phyloP scores from a whole-genome alignment of 192 early-diverging fungal genomes.

The Coemansia sp. region DNA sequence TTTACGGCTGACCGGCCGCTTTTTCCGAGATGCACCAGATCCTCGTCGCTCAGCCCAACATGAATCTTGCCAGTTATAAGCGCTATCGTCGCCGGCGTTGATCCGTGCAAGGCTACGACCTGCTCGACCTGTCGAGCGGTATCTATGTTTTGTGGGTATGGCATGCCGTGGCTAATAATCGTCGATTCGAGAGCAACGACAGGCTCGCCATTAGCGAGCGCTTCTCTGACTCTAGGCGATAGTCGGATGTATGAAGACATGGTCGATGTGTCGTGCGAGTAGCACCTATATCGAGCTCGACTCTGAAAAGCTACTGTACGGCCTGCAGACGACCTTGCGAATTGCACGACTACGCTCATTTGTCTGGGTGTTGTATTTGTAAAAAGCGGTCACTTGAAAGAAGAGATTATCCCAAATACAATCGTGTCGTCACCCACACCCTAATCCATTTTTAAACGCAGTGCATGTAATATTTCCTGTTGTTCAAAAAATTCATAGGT shows the following conservation, averaged over 20 bases:
- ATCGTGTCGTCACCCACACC: no score
- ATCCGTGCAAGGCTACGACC: constrained; percentile 68
- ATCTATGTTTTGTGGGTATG: constrained; percentile 86
- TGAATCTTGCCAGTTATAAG: constrained; percentile 81
- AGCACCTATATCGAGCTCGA: neutral
- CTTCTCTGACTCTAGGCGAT: constrained; percentile 40
- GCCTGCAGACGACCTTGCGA: neutral
- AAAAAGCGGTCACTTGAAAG: no score
- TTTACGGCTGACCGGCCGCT: constrained; percentile 66
- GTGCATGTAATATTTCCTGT: no score
- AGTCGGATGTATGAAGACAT: constrained; percentile 9
- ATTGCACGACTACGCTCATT: neutral
- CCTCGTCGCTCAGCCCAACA: constrained; percentile 68
- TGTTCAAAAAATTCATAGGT: no score
- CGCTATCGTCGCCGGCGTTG: constrained; percentile 87
- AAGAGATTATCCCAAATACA: no score
- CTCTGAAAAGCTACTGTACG: neutral
- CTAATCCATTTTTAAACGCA: no score
- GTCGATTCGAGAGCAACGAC: constrained; percentile 93
- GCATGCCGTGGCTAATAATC: constrained; percentile 97
- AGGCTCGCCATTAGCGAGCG: constrained; percentile 61
- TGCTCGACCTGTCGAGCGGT: constrained; percentile 80
- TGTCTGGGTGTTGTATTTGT: no score
- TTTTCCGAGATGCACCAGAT: constrained; percentile 63
- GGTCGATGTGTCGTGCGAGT: neutral